Conservation (phyloP, 1,284 basidiomycete genomes). For the Anthracocystis panici-leucophaei region DNA sequence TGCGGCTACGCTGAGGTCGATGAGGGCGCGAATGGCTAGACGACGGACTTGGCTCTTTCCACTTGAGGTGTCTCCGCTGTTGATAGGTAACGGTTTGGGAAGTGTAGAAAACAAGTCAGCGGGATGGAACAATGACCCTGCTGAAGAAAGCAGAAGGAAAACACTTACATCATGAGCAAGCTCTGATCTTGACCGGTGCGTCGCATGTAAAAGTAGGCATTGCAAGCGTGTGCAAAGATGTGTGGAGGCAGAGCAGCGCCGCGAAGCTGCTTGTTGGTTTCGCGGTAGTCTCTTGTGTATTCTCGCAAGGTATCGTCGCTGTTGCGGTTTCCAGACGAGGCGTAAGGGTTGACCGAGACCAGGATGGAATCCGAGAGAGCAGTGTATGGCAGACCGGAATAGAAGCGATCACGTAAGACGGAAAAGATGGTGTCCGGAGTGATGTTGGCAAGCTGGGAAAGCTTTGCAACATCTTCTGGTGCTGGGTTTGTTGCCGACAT, state of each 20-base stretch:
- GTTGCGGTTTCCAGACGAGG: slow-evolving; percentile 63
- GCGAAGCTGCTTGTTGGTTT: slow-evolving; percentile 53
- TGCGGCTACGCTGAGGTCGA: slow-evolving; percentile 86
- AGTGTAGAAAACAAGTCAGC: slow-evolving; percentile 5
- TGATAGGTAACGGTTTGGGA: background rate
- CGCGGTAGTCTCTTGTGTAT: slow-evolving; percentile 63
- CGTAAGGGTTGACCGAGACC: slow-evolving; percentile 66
- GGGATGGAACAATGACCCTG: background rate
- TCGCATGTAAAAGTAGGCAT: slow-evolving; percentile 95
- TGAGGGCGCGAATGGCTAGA: slow-evolving; percentile 87
- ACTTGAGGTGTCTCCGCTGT: slow-evolving; percentile 88
- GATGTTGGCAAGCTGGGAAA: slow-evolving; percentile 52
- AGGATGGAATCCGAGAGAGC: slow-evolving; percentile 65
- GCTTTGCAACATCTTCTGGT: slow-evolving; percentile 49
- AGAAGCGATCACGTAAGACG: slow-evolving; percentile 63
- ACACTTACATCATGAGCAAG: slow-evolving; percentile 72
- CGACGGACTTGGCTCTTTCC: slow-evolving; percentile 92
- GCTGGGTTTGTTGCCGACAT: slow-evolving; percentile 37
- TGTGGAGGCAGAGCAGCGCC: slow-evolving; percentile 76
- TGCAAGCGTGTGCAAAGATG: slow-evolving; percentile 88
- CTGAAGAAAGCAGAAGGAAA: background rate
- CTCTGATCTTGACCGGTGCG: slow-evolving; percentile 93
- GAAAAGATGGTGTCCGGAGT: slow-evolving; percentile 56
- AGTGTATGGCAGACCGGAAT: slow-evolving; percentile 61
- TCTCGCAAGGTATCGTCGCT: slow-evolving; percentile 63